Conservation (phyloP, 352 stramenopile species). For the Globisporangium cederbergense region DNA sequence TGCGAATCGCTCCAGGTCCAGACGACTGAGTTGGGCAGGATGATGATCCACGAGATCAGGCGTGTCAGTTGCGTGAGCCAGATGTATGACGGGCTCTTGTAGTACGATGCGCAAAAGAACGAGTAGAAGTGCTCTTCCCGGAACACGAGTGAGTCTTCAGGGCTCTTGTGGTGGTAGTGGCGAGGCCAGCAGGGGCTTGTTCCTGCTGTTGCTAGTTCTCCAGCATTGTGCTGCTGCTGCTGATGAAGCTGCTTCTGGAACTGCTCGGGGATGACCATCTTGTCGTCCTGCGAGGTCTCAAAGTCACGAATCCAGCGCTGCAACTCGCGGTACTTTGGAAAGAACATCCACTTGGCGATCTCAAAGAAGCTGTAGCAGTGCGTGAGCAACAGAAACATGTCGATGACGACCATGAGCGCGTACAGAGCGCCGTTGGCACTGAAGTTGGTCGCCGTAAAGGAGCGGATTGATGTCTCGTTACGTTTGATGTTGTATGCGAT, state of each 20-base stretch:
- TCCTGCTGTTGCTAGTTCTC: not conserved
- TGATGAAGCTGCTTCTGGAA: not conserved
- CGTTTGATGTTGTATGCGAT: slow-evolving; percentile 7
- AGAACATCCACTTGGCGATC: slow-evolving; percentile 25
- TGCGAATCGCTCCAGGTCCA: slow-evolving; percentile 34
- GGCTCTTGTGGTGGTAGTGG: not conserved
- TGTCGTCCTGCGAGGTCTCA: slow-evolving; percentile 10
- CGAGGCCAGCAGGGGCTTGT: not conserved
- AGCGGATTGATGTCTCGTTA: not conserved
- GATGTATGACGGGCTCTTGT: slow-evolving; percentile 17
- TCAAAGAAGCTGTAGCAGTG: slow-evolving; percentile 25
- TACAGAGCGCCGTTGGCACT: slow-evolving; percentile 21
- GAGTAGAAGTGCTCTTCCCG: slow-evolving; percentile 27
- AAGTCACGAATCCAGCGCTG: slow-evolving; percentile 26
- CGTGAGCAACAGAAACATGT: slow-evolving; percentile 17
- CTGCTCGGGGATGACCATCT: slow-evolving; percentile 6
- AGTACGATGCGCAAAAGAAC: slow-evolving; percentile 29
- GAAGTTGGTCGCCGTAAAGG: slow-evolving; percentile 18
- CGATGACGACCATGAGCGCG: slow-evolving; percentile 21
- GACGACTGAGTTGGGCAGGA: slow-evolving; percentile 50
- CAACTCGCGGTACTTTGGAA: slow-evolving; percentile 19
- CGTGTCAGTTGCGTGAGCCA: slow-evolving; percentile 24
- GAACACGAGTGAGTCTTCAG: not conserved
- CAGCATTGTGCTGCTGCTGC: not conserved
- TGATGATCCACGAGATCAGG: slow-evolving; percentile 49